Percentiles rank a stretch among this genome's conserved stretches.
phyloP scores from a whole-genome alignment of 768 basidiomycete species.

The Lactifluus subvellereus region DNA sequence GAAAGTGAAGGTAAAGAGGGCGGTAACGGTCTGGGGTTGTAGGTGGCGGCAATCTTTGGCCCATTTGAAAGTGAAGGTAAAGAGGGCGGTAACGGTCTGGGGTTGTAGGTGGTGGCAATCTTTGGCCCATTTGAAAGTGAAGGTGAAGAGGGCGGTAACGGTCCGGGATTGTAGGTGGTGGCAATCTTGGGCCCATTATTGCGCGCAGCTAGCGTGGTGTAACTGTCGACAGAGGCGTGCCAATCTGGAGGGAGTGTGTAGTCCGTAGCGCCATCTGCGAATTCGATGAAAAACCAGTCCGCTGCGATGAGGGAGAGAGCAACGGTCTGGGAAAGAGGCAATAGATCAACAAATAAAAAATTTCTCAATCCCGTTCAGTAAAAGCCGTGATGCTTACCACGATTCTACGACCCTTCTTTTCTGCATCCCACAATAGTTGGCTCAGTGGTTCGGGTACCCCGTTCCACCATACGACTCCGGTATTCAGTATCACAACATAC shows the following conservation, averaged over 20 bases:
- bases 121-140: background rate
- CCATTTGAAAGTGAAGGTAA: background rate
- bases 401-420: background rate
- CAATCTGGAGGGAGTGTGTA: conserved; percentile 3
- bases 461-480: conserved; percentile 6
- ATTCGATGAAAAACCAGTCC: conserved; percentile 15
- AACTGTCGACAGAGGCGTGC: background rate
- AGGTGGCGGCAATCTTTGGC: background rate
- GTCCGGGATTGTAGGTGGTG: background rate
- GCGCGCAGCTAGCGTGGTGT: background rate
- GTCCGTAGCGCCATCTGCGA: background rate
- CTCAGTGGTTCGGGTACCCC: background rate
- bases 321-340: background rate
- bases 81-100: background rate
- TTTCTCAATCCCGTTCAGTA: too few relatives aligned
- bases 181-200: background rate
- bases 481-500: conserved; percentile 11
- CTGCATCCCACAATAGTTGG: background rate
- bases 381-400: background rate
- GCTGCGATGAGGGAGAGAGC: conserved; percentile 8
- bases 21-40: too few relatives aligned
- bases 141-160: background rate
- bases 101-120: conserved; percentile 1
- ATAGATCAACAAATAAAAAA: background rate
- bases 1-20: too few relatives aligned